Evolutionary conservation across 2,329 filamentous ascomycete genomes (phyloP).

Genomic region (Tothia fuscella): DNA sequence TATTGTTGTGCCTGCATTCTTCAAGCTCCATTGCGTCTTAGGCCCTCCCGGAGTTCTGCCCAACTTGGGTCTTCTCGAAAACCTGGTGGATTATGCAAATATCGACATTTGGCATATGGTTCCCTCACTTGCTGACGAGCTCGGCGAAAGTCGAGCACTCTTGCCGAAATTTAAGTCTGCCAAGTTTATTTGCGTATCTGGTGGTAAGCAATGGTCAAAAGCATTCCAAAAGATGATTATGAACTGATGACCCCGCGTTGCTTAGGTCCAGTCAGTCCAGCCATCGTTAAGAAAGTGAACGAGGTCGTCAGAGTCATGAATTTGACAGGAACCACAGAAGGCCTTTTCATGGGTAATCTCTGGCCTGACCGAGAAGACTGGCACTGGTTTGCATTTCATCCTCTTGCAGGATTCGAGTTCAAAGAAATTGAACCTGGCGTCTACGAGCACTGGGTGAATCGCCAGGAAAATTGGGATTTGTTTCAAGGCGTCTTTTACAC

Average conservation of each 20-base stretch:
- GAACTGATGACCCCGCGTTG: background rate
- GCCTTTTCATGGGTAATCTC: constrained; percentile 11
- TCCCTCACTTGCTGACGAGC: constrained; percentile 25
- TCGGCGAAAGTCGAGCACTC: constrained; percentile 21
- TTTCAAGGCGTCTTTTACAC: constrained; percentile 19
- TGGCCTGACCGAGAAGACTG: constrained; percentile 6
- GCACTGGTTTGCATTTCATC: constrained; percentile 11
- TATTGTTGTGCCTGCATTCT: constrained; percentile 27
- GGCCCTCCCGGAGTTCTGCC: constrained; percentile 25
- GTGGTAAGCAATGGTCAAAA: too few species aligned
- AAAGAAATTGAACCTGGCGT: constrained; percentile 17
- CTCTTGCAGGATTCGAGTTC: constrained; percentile 11
- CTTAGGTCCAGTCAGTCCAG: constrained; percentile 22
- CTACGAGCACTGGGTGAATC: constrained; percentile 26
- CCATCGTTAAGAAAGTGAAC: constrained; percentile 15
- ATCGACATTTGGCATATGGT: constrained; percentile 31
- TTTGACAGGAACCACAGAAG: constrained; percentile 11
- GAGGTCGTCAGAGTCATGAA: constrained; percentile 9
- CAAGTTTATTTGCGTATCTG: constrained; percentile 28
- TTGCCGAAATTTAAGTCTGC: constrained; percentile 21
- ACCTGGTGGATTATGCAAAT: constrained; percentile 21
- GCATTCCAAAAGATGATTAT: background rate
- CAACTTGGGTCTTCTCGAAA: constrained; percentile 25
- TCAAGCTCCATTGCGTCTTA: constrained; percentile 25
- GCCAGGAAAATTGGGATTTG: constrained; percentile 18